Conservation (phyloP, 2,329 filamentous ascomycete species). For the Verruconis gallopava region DNA sequence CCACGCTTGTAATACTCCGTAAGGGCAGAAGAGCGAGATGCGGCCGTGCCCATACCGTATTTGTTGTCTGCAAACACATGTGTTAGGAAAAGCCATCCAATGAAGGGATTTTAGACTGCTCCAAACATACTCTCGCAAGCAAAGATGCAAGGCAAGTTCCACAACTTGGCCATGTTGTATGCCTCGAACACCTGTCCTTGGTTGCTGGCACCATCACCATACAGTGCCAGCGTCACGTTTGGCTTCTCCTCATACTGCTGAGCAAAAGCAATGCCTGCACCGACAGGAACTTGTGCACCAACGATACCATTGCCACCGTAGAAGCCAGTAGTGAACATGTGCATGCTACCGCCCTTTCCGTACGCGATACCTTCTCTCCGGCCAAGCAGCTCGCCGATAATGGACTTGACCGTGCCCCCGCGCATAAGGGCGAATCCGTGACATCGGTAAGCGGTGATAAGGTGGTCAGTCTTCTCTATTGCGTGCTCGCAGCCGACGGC, state of each 20-base stretch:
- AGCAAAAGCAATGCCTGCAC: slow-evolving; percentile 90
- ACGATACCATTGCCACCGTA: slow-evolving; percentile 99
- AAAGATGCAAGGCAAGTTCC: slow-evolving; percentile 91
- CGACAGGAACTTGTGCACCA: slow-evolving; percentile 94
- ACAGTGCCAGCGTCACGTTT: slow-evolving; percentile 78
- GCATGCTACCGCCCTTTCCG: slow-evolving; percentile 99
- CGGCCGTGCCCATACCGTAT: slow-evolving; percentile 98
- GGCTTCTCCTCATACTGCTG: slow-evolving; percentile 86
- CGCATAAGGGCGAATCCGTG: slow-evolving; percentile 98
- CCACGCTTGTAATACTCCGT: slow-evolving; percentile 99
- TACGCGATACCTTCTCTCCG: slow-evolving; percentile 93
- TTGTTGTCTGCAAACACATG: slow-evolving; percentile 98
- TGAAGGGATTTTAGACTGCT: no score
- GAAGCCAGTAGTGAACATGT: slow-evolving; percentile 98
- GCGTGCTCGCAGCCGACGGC: slow-evolving; percentile 95
- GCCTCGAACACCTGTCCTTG: slow-evolving; percentile 99
- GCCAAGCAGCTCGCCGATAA: slow-evolving; percentile 91
- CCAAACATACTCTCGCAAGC: slow-evolving; percentile 82
- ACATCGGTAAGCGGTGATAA: slow-evolving; percentile 98
- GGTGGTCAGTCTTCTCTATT: slow-evolving; percentile 77
- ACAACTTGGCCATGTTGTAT: slow-evolving; percentile 99
- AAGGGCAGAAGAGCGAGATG: slow-evolving; percentile 81
- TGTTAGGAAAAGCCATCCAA: background rate
- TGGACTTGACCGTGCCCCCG: slow-evolving; percentile 75
- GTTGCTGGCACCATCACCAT: slow-evolving; percentile 97